Base-by-base conservation (phyloP, 805 yeast species). In the Suhomyces canberraensis region DNA sequence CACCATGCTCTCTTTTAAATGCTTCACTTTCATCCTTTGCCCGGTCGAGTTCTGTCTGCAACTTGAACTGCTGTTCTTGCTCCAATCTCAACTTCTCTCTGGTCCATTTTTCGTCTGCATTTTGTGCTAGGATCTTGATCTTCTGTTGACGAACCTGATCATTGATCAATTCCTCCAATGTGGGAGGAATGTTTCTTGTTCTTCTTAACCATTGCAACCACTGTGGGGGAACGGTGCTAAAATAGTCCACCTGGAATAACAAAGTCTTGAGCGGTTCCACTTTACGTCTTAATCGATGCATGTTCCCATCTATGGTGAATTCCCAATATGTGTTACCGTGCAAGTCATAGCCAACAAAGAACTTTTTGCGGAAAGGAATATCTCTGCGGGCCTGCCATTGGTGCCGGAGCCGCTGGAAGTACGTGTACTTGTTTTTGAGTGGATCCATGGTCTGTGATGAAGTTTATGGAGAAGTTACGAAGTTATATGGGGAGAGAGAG, bases 261-360 rank as follows among this genome's bases (percentile, higher is more conserved):
- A 69, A 66, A 29, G 68, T 65, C 25, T 62, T 58, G 27, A 60
- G 54, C 9, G 87, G 85, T 39, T 81, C 79, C 37, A 81, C 71
- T 36, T 82, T 76, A 30, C 95, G 59, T 33, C 95, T 63, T 40
- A 81, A 67, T 40, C 80, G 58, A 17, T 58, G 63, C 47, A 77
- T 67, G 48, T 73, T 70, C 4, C 73, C 72, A 41, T 76, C 79
- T 17, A 75, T 64, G 35, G 71, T 69, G 58, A 82, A 79, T 55
- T 86, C 95, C 95, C 95, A 86, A 61, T 81, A 86, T 2, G 91
- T 79, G 56, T 86, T 86, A 2, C 93, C 95, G 26, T 78, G 79
- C n/a, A 87, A 66, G 52, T 86, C 95, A 52, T 84, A 85, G 2
- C 88, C 85, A 15, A 80, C 69, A 48, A 85, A 84, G 64, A 79